A percentile compares a stretch with the other conserved stretches of the same genome.
Conservation (phyloP, 106 monocot genomes). For the Dendrobium nobile region DNA sequence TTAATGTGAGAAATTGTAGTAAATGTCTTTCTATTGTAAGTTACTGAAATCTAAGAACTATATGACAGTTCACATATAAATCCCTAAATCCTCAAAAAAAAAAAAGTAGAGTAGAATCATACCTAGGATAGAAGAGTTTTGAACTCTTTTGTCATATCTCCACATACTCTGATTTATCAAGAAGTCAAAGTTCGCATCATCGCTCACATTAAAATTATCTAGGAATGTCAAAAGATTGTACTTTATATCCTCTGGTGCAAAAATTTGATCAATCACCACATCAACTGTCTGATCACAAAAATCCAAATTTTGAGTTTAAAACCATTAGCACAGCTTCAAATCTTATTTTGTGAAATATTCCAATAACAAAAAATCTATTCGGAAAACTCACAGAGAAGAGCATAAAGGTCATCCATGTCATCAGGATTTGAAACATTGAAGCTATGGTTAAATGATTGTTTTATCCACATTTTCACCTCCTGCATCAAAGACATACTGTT, state of each 20-base stretch:
- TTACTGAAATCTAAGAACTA: too few relatives aligned
- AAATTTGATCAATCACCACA: slow-evolving; percentile 81
- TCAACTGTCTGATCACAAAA: slow-evolving; percentile 59
- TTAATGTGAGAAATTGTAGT: too few relatives aligned
- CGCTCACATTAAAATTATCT: slow-evolving; percentile 40
- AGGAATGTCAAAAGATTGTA: slow-evolving; percentile 68
- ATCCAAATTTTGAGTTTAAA: not conserved
- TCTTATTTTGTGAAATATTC: not conserved
- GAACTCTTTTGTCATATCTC: slow-evolving; percentile 80
- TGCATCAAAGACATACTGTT: slow-evolving; percentile 74
- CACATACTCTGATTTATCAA: slow-evolving; percentile 74
- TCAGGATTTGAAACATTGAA: slow-evolving; percentile 70
- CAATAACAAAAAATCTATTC: not conserved
- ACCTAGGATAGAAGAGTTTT: slow-evolving; percentile 39
- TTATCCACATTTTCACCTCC: slow-evolving; percentile 64
- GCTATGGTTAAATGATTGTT: slow-evolving; percentile 16
- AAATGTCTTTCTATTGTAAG: too few relatives aligned
- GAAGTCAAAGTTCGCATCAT: slow-evolving; percentile 57
- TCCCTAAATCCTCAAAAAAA: too few relatives aligned
- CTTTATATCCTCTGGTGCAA: slow-evolving; percentile 32
- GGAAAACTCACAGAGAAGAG: slow-evolving; percentile 69
- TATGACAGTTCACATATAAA: too few relatives aligned
- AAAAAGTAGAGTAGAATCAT: not conserved
- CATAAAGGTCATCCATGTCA: slow-evolving; percentile 84
- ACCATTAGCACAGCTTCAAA: not conserved